Base-by-base conservation (phyloP, 306 rosid species). In the Trifolium repens region DNA sequence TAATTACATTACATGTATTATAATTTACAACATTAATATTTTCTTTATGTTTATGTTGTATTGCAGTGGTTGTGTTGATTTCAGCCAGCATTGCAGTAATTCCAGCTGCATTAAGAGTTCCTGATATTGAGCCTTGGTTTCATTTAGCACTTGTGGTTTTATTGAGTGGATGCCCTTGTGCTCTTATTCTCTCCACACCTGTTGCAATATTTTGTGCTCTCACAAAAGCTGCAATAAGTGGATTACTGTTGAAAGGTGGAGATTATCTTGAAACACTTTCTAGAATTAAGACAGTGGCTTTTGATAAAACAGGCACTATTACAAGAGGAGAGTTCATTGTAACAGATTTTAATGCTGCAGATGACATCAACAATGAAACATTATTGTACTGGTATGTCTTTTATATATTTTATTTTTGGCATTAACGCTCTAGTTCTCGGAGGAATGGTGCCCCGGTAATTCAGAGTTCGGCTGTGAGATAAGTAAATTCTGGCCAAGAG, bases 91-190 rank as follows among this genome's bases (percentile, higher is more conserved):
- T 87, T 22, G 92, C 89, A 3, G 90, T 81, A 79, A 72, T 90
- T 80, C 97, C 98, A 40, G 83, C 69, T 5, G 89, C 84, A 49
- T 62, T 94, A 69, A 79, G 76, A 42, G 84, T 87, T 46, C 74
- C 84, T 39, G 83, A 91, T 71, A 85, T 57, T 13, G 83, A 70
- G 9, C 72, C 71, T 22, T 94, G 97, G 97, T 73, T 85, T 83
- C 97, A 90, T 75, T 75, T 94, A 44, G 93, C 97, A 16, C 80
- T 91, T 78, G 97, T 94, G 50, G 91, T 94, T 76, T 76, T 94
- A 69, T 89, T 94, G 52, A 94, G 97, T 67, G 98, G 94, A n/a
- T 94, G 97, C 71, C 98, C 98, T 2, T 94, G 98, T 78, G 86
- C 96, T 37, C 97, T 94, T 65, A 86, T 94, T 75, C 96, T 94